Base-by-base conservation (phyloP, 371 early-diverging fungal genomes). In the Saksenaea vasiformis region DNA sequence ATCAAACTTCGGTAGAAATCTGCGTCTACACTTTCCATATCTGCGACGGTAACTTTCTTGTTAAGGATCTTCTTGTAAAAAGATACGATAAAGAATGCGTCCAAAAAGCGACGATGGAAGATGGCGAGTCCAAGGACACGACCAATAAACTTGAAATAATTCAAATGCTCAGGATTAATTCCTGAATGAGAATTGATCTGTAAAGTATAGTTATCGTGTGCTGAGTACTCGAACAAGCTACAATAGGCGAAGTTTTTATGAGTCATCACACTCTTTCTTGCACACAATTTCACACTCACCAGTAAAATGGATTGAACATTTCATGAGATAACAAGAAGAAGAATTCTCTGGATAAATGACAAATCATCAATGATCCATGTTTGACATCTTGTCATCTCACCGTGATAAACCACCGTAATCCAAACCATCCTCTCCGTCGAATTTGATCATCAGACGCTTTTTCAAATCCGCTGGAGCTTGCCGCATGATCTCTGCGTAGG, bases 131-230 rank as follows among this genome's bases (percentile, higher is more conserved):
- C 99, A 41, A 98, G 90, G 3, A 97, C 92, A 55, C 99, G 91
- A n/a, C 99, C 99, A 68, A 98, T 95, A 72, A 99, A 99, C 73
- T 90, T 91, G 84, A 98, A 99, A 83, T 96, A 98, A 75, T 95
- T 93, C 61, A 99, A 82, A 77, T 99, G 99, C 74, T 99, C 98
- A 22, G 99, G 96, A 78, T 98, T 98, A 66, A 98, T 90, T 57
- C 90, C 89, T 31, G 96, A 96, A 74, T 95, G 91, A 41, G 96
- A 95, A 79, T 95, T 98, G 78, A 98, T 96, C 73, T 97, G 96
- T 39, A 96, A 85, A 35, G 98, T 95, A 78, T 97, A 94, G 66
- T 94, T 96, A 81, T 98, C 97, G 76, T 95, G 95, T 9, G 96
- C 97, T 41, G 97, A 95, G 73, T 96, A 96, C 73, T 97, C 95